Conservation (phyloP, 2,329 filamentous ascomycete genomes). For the Diaporthe citrichinensis region DNA sequence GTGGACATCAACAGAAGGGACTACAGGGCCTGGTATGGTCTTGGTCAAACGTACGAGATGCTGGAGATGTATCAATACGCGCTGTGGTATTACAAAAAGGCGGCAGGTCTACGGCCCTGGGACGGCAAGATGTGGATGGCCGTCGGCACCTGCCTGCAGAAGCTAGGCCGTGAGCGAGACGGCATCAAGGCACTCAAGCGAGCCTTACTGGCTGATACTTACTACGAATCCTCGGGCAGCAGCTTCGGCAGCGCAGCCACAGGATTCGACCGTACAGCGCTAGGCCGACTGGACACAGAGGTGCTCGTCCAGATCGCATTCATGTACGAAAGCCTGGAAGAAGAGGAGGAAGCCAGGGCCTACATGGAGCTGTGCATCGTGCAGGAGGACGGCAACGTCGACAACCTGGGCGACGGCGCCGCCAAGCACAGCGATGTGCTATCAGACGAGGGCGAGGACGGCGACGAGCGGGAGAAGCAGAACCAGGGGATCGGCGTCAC, state of each 20-base stretch:
- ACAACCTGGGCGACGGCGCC: slow-evolving; percentile 62
- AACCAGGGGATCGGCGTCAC: slow-evolving; percentile 85
- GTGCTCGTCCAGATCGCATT: slow-evolving; percentile 90
- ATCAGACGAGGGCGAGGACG: slow-evolving; percentile 55
- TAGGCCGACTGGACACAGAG: slow-evolving; percentile 85
- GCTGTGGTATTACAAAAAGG: slow-evolving; percentile 97
- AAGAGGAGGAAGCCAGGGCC: slow-evolving; percentile 84
- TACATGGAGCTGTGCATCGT: slow-evolving; percentile 98
- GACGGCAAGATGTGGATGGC: slow-evolving; percentile 99
- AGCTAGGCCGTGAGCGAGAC: slow-evolving; percentile 88
- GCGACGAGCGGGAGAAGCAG: slow-evolving; percentile 54
- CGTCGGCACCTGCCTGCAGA: slow-evolving; percentile 90
- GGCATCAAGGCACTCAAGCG: slow-evolving; percentile 96
- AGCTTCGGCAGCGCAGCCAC: slow-evolving; percentile 63
- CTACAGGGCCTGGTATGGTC: slow-evolving; percentile 97
- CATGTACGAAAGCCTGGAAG: slow-evolving; percentile 86
- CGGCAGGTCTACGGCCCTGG: slow-evolving; percentile 91
- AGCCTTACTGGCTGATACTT: slow-evolving; percentile 88
- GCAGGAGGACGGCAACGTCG: slow-evolving; percentile 79
- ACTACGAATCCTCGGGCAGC: slow-evolving; percentile 77
- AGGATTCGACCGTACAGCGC: slow-evolving; percentile 63
- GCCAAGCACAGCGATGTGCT: slow-evolving; percentile 61
- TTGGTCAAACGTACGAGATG: slow-evolving; percentile 97
- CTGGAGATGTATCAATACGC: slow-evolving; percentile 98
- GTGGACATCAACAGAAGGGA: slow-evolving; percentile 97